phyloP scores from a whole-genome alignment of 1,284 basidiomycete genomes.

The Heterobasidion parviporum region DNA sequence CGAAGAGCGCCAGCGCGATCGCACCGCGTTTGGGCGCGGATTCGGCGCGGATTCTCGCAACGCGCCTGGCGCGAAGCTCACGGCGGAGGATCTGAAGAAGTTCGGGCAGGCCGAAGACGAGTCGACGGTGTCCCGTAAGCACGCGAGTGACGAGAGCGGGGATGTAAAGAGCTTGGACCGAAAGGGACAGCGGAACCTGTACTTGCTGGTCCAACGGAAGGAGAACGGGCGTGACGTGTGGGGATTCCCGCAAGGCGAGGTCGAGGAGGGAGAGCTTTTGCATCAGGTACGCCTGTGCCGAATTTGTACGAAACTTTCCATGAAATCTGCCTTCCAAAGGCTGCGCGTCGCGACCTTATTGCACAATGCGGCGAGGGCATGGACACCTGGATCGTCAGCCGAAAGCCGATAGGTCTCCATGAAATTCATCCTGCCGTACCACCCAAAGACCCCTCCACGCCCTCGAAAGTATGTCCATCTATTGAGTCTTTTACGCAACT shows the following conservation, averaged over 20 bases:
- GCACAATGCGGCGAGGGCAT: conserved; percentile 65
- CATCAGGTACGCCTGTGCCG: conserved; percentile 45
- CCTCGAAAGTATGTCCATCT: conserved; percentile 15
- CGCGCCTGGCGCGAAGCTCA: conserved; percentile 33
- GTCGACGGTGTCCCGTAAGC: conserved; percentile 48
- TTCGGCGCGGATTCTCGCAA: conserved; percentile 27
- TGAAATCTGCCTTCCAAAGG: conserved; percentile 29
- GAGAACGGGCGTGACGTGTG: conserved; percentile 51
- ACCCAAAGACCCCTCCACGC: conserved; percentile 22
- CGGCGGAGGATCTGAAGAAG: conserved; percentile 39
- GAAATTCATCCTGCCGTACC: conserved; percentile 20
- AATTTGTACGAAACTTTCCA: not conserved
- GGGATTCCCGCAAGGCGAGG: conserved; percentile 73
- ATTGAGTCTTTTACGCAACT: not conserved
- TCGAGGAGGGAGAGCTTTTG: conserved; percentile 56
- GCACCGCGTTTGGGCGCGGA: conserved; percentile 57
- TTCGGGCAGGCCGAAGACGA: conserved; percentile 51
- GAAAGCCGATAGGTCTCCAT: conserved; percentile 65
- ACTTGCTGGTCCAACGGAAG: conserved; percentile 62
- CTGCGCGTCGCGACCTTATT: conserved; percentile 59
- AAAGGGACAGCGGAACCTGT: conserved; percentile 78
- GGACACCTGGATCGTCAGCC: conserved; percentile 78
- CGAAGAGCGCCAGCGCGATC: conserved; percentile 66
- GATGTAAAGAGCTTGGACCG: conserved; percentile 77
- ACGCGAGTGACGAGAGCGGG: conserved; percentile 51